Conservation (phyloP, 2,329 filamentous ascomycete species). For the Chaetoscypha palmicola region DNA sequence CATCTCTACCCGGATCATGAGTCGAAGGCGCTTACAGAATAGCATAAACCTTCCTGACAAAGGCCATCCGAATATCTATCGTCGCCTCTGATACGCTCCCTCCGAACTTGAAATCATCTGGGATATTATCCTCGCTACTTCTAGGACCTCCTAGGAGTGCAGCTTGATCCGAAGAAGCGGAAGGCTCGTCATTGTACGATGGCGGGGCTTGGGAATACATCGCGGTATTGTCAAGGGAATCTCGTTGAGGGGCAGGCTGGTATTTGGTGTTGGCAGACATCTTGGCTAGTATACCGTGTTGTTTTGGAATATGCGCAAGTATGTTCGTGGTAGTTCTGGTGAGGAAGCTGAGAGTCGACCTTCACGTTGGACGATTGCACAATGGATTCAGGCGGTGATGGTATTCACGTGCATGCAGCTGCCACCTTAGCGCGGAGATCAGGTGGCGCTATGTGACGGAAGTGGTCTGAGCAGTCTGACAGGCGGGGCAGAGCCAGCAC, state of each 20-base stretch:
- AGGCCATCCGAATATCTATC: slow-evolving; percentile 93
- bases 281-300: too few species aligned
- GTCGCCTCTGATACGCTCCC: slow-evolving; percentile 90
- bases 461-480: neutral
- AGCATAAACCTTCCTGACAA: slow-evolving; percentile 94
- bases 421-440: neutral
- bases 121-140: slow-evolving; percentile 80
- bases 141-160: slow-evolving; percentile 60
- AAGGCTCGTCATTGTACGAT: slow-evolving; percentile 61
- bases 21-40: slow-evolving; percentile 56
- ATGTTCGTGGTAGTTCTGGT: too few species aligned
- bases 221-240: slow-evolving; percentile 67
- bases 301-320: too few species aligned
- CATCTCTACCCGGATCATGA: too few species aligned
- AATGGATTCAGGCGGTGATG: neutral
- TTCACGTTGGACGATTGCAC: neutral
- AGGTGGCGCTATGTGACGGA: neutral
- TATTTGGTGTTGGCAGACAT: slow-evolving; percentile 81
- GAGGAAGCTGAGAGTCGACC: too few species aligned
- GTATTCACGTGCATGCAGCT: neutral
- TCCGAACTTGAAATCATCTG: slow-evolving; percentile 98
- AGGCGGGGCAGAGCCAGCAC: neutral
- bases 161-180: slow-evolving; percentile 46
- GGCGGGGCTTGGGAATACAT: slow-evolving; percentile 72
- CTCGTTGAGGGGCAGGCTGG: slow-evolving; percentile 72